Conservation (phyloP, 192 early-diverging fungal species). For the Gonapodya sp. region DNA sequence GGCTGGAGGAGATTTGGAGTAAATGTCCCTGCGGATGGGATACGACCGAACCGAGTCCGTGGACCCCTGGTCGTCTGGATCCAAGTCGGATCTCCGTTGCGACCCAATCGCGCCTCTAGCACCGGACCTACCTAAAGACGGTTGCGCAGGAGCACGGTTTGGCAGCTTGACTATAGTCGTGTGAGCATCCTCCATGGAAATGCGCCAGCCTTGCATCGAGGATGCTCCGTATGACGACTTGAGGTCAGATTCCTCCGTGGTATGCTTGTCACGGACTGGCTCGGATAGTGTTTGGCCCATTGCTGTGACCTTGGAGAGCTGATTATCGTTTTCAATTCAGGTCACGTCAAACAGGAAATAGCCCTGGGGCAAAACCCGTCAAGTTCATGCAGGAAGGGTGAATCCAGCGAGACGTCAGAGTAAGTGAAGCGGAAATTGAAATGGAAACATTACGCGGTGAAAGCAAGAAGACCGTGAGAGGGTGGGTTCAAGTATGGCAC, state of each 20-base stretch:
- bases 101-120: not conserved
- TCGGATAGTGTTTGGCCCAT: constrained; percentile 5
- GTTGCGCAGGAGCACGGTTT: not conserved
- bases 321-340: no score
- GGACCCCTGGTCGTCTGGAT: not conserved
- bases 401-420: no score
- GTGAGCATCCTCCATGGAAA: constrained; percentile 17
- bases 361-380: no score
- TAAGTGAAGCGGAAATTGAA: no score
- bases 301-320: not conserved
- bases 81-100: not conserved
- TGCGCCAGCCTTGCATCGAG: constrained; percentile 16
- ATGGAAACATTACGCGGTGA: no score
- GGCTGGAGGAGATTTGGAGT: not conserved
- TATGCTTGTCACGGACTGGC: constrained; percentile 13
- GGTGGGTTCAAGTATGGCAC: no score
- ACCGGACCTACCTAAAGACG: not conserved
- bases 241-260: not conserved
- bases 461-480: no score
- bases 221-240: constrained; percentile 7
- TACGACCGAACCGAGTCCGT: not conserved
- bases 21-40: not conserved
- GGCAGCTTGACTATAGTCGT: constrained; percentile 12
- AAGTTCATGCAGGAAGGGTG: no score
- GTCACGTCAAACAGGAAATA: no score